Base-by-base conservation (phyloP, 1,284 basidiomycete species). In the Hemileia vastatrix region DNA sequence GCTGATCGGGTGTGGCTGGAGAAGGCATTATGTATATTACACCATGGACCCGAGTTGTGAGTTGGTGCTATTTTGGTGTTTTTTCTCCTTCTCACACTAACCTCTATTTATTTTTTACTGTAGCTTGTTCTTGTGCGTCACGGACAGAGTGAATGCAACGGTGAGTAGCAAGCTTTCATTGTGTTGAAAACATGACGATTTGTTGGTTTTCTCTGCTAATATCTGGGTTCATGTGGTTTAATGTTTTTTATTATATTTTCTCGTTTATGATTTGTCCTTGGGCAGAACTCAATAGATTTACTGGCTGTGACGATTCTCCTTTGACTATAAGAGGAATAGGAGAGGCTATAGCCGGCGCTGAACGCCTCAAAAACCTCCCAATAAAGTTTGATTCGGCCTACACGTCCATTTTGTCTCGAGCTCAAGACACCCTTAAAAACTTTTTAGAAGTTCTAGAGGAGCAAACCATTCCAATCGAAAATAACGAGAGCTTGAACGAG, bases 401-500 rank as follows among this genome's bases (percentile, higher is more conserved):
- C 70, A 77, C 77, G 21, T 78, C 77, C 13, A 77, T 69, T 24
- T 71, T 78, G 31, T 69, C 73, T 64, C 74, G 77, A 51, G 77
- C 77, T n/a, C 77, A 78, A 66, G 71, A 74, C 57, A 78, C 77
- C 2, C 72, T 78, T 36, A 65, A 43, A 15, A 75, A 68, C 47
- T 78, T 78, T 65, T 75, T 78, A 66, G 75, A 77, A 67, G 75
- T 76, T 66, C 72, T 78, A 36, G 72, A 67, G 15, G 76, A 77
- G 68, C 71, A 76, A 64, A 68, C 65, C 48, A 68, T 77, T 50
- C 48, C 68, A 50, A 73, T 70, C 43, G 65, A 66, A 67, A 74
- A 75, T 69, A 71, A 77, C 64, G 75, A 78, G 68, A 76, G 75
- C 3, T 68, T 78, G 57, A 78, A 78, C 71, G 77, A 78, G 72